phyloP scores from a whole-genome alignment of 75 land plant genomes.

The Adiantum capillusveneris region DNA sequence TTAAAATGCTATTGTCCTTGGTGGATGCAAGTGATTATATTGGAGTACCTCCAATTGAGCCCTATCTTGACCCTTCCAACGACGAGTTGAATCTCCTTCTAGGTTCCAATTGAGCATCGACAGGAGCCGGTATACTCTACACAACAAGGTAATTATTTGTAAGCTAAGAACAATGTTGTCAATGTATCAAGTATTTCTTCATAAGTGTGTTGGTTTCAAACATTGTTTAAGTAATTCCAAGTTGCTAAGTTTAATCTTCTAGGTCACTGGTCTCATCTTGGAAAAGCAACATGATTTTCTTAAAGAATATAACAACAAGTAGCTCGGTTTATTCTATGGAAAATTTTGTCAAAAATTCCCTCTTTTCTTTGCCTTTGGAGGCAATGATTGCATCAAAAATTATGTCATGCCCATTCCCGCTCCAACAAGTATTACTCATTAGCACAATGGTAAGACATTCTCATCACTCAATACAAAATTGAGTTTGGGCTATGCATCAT shows the following conservation, averaged over 20 bases:
- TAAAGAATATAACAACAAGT: constrained; percentile 11
- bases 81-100: constrained; percentile 13
- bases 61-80: constrained; percentile 14
- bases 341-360: constrained; percentile 9
- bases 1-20: too few relatives aligned
- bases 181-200: too few relatives aligned
- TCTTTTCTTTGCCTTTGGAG: constrained; percentile 40
- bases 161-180: constrained; percentile 7
- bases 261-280: constrained; percentile 10
- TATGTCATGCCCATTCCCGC: constrained; percentile 32
- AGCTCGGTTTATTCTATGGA: background rate
- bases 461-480: constrained; percentile 3
- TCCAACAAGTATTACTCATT: constrained; percentile 12
- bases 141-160: constrained; percentile 20
- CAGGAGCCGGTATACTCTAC: constrained; percentile 28
- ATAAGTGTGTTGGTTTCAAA: too few relatives aligned
- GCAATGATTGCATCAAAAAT: constrained; percentile 70
- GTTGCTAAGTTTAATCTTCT: too few relatives aligned
- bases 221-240: too few relatives aligned
- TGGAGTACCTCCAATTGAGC: constrained; percentile 12
- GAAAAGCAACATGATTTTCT: constrained; percentile 17
- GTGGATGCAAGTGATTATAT: constrained; percentile 20
- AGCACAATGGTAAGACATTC: constrained; percentile 3
- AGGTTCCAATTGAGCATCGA: constrained; percentile 21
- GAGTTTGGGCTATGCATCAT: constrained; percentile 16